These are phyloP conservation scores for Blastocystis sp. DNA, from an alignment of 352 stramenopile species.

Conservation along the genomic window DNA sequence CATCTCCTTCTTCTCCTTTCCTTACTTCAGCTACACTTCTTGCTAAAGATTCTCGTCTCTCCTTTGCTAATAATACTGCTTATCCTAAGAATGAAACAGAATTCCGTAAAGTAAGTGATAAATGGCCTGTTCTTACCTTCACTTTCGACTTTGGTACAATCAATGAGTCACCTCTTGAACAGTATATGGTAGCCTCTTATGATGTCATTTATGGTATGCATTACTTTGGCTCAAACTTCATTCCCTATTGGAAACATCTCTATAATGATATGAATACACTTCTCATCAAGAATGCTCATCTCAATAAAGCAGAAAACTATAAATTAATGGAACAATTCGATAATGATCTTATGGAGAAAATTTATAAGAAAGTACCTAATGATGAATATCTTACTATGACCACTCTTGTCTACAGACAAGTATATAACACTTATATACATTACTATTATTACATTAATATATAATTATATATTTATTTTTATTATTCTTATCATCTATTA, in stretches of 20 bases:
- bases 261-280: constrained; percentile 23
- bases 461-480: too few species aligned
- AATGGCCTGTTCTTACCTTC: constrained; percentile 6
- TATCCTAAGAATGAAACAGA: not conserved
- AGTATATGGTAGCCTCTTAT: too few species aligned
- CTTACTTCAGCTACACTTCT: not conserved
- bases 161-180: not conserved
- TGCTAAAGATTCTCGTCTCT: not conserved
- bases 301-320: too few species aligned
- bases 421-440: too few species aligned
- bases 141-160: not conserved
- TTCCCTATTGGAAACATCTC: constrained; percentile 11
- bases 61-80: not conserved
- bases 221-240: constrained; percentile 25
- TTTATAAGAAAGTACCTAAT: too few species aligned
- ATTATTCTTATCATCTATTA: too few species aligned
- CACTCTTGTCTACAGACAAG: too few species aligned
- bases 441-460: too few species aligned
- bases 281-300: not conserved
- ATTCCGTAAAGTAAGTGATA: not conserved
- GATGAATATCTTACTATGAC: too few species aligned
- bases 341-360: too few species aligned
- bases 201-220: constrained; percentile 24
- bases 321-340: too few species aligned
- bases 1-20: not conserved